These are phyloP conservation scores for Galeopsis tetrahit DNA, from an alignment of 257 asterid species.

Conservation along the genomic window DNA sequence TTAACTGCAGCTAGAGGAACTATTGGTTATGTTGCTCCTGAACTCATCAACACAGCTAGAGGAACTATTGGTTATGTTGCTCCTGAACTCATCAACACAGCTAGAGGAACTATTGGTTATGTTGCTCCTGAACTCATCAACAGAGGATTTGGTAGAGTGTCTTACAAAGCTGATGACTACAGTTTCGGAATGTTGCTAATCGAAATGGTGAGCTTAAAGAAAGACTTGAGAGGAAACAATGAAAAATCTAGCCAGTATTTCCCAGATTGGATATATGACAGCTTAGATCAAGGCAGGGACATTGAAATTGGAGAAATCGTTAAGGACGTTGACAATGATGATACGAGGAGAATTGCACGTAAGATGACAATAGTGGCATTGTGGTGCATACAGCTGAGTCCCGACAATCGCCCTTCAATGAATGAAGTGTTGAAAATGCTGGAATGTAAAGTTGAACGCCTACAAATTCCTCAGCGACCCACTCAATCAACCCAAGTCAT, in stretches of 20 bases:
- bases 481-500: neutral
- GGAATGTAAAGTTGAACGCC: slow-evolving; percentile 34
- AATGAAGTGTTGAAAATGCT: slow-evolving; percentile 41
- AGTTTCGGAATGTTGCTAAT: neutral
- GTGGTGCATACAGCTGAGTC: slow-evolving; percentile 34
- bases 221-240: neutral
- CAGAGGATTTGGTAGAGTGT: too few relatives aligned
- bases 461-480: slow-evolving; percentile 31
- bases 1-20: slow-evolving; percentile 41
- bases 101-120: too few relatives aligned
- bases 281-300: neutral
- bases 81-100: too few relatives aligned
- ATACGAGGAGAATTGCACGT: neutral
- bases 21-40: slow-evolving; percentile 41
- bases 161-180: too few relatives aligned
- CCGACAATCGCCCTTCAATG: slow-evolving; percentile 48
- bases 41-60: slow-evolving; percentile 31
- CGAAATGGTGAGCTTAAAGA: neutral
- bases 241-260: neutral
- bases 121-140: too few relatives aligned
- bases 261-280: neutral
- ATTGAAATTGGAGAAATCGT: neutral
- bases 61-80: too few relatives aligned
- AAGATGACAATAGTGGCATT: slow-evolving; percentile 40
- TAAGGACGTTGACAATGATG: neutral